Evolutionary conservation across 2,329 filamentous ascomycete species (phyloP), one percentile per base, ranked within the genome.

Genomic region (Nothopassalora personata): DNA sequence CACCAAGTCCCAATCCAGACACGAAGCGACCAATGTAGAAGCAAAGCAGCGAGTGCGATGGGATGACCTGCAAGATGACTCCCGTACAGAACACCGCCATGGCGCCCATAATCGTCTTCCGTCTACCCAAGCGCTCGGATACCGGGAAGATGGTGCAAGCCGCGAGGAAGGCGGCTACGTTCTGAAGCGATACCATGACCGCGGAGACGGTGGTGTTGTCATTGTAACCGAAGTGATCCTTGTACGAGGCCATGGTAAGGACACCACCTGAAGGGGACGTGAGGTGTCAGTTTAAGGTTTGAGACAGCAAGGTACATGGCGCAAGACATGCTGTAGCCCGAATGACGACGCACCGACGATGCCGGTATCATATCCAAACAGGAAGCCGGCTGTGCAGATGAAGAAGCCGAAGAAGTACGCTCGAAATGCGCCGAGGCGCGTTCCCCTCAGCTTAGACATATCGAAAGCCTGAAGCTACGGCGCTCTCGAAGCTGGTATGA

Each of bases 121-220:
- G 75, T 15, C 81, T 74, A 11, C 80, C 81, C 51, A 74, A 72
- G 23, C 70, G 69, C 55, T 80, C 76, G 5, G 77, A 80, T 9
- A 82, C 54, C 0, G 79, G 79, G 71, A 78, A 80, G 53, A 81
- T 75, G 30, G 75, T 64, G 55, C 82, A 77, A 60, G 79, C 80
- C 23, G 80, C 80, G 30, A 80, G 76, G 59, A 83, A 79, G 34
- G 80, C 79, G 27, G 80, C 80, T 8, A 80, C 76, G 60, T 82
- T 79, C 55, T 82, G 79, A 18, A 82, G 76, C 2, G 77, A 76
- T 19, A 81, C 77, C 36, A 77, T 76, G 52, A 81, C 77, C 4
- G 67, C 64, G 18, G 57, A 60, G 54, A 69, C 74, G 68, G 64
- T 69, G 5, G 67, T 70, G 27, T 65, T 66, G 49, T 64, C 59